These are phyloP conservation scores for Fragaria iinumae DNA, from an alignment of 306 rosid genomes.

Conservation along the genomic window DNA sequence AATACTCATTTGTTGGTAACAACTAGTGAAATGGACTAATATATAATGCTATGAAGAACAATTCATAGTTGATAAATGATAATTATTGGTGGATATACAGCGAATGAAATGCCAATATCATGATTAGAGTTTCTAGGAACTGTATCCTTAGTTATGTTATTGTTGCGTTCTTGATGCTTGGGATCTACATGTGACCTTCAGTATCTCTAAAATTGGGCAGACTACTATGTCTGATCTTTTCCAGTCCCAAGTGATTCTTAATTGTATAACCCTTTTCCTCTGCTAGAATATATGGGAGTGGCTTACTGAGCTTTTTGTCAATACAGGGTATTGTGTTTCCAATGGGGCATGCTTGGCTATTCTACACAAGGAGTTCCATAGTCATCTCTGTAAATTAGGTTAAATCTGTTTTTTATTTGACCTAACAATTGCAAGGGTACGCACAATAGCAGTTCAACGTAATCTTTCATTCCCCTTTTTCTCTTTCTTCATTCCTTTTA, in stretches of 20 bases:
- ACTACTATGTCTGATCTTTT: not conserved
- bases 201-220: not conserved
- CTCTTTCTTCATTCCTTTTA: not conserved
- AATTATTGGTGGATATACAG: not conserved
- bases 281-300: not conserved
- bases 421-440: not conserved
- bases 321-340: constrained; percentile 34
- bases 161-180: not conserved
- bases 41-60: not conserved
- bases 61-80: not conserved
- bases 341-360: constrained; percentile 11
- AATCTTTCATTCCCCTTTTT: not conserved
- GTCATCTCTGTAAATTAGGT: constrained; percentile 22
- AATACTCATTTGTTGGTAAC: not conserved
- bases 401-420: not conserved
- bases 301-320: constrained; percentile 17
- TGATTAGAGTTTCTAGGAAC: not conserved
- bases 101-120: not conserved
- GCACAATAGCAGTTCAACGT: not conserved
- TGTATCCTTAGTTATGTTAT: not conserved
- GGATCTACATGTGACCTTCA: not conserved
- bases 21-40: not conserved
- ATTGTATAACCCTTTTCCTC: not conserved
- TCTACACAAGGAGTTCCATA: constrained; percentile 16
- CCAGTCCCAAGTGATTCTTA: not conserved